Evolutionary conservation across 805 yeast species (phyloP).

Genomic region (Sporopachydermia quercuum): DNA sequence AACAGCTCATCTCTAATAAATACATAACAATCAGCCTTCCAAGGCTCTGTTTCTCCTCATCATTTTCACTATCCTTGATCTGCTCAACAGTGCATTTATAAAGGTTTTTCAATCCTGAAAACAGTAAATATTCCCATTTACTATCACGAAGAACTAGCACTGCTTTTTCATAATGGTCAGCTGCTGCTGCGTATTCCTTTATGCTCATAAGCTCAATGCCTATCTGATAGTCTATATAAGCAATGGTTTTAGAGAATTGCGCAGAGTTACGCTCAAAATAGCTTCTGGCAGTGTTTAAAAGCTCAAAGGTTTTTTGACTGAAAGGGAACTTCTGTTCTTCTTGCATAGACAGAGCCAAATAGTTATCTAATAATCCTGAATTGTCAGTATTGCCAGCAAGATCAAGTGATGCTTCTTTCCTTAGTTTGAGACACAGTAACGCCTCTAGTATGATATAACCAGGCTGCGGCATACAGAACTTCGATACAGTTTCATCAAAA

Average conservation of each 20-base stretch:
- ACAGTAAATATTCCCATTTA: slow-evolving; percentile 24
- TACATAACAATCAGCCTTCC: neutral
- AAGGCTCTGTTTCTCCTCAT: neutral
- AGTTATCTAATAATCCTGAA: slow-evolving; percentile 12
- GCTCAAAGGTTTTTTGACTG: slow-evolving; percentile 6
- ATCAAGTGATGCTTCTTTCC: slow-evolving; percentile 6
- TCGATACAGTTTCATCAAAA: slow-evolving; percentile 11
- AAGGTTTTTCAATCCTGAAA: slow-evolving; percentile 21
- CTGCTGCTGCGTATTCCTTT: slow-evolving; percentile 25
- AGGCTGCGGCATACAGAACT: slow-evolving; percentile 25
- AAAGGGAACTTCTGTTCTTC: slow-evolving; percentile 11
- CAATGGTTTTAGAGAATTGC: slow-evolving; percentile 23
- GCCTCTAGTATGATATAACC: slow-evolving; percentile 29
- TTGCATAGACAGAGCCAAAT: slow-evolving; percentile 14
- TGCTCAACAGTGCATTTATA: slow-evolving; percentile 23
- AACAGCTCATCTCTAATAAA: neutral
- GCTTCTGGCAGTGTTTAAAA: slow-evolving; percentile 10
- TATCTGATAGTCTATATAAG: slow-evolving; percentile 31
- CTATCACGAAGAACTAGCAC: slow-evolving; percentile 24
- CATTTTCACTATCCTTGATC: slow-evolving; percentile 15
- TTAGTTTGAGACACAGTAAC: slow-evolving; percentile 17
- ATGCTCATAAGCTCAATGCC: slow-evolving; percentile 30
- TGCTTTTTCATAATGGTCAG: slow-evolving; percentile 26
- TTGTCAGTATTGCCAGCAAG: neutral
- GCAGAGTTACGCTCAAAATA: slow-evolving; percentile 16